Base-by-base conservation (phyloP, 2,329 filamentous ascomycete genomes). In the Alternaria triticina region DNA sequence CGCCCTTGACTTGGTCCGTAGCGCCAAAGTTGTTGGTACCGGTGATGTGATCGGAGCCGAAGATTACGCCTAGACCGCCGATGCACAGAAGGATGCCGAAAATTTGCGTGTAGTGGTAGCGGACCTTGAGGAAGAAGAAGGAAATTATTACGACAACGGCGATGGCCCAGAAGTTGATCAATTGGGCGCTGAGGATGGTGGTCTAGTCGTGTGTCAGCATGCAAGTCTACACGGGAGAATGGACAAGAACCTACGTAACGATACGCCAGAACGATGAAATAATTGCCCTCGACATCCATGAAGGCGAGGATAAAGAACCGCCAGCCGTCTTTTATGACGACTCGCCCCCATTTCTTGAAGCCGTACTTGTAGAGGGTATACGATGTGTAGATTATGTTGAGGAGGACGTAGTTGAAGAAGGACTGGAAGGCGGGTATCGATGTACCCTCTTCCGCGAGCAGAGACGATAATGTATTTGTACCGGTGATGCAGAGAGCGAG, bases 121-220 rank as follows among this genome's bases (percentile, higher is more conserved):
- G 92, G 47, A 99, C 96, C 70, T 86, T 87, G 61, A 99, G 88
- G 72, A 97, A 85, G 67, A 90, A 70, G 82, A 97, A 94, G 27
- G 93, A 97, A 69, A 97, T 83, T 65, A 91, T 77, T 20, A 98
- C 93, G 22, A 99, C 96, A 66, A 95, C 90, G 54, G 97, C 92
- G 70, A 99, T 98, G 72, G 94, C 92, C 95, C 95, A 98, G 83
- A 98, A 98, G 86, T 97, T 97, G 83, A 99, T 93, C 56, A 99
- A 87, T 85, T 98, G 94, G 15, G 94, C 94, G 20, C 91, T 96
- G 52, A 98, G 86, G 72, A 97, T 91, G 74, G 94, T 97, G 58
- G 95, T 97, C 84, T 96, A 20, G 12, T 13, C 20, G 6, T 13
- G 20, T 27, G 45, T 65, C 43, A 62, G 44, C 13, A 20, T 22